Base-by-base conservation (phyloP, 1,139 yeast genomes). In the Kodamaea plutei region DNA sequence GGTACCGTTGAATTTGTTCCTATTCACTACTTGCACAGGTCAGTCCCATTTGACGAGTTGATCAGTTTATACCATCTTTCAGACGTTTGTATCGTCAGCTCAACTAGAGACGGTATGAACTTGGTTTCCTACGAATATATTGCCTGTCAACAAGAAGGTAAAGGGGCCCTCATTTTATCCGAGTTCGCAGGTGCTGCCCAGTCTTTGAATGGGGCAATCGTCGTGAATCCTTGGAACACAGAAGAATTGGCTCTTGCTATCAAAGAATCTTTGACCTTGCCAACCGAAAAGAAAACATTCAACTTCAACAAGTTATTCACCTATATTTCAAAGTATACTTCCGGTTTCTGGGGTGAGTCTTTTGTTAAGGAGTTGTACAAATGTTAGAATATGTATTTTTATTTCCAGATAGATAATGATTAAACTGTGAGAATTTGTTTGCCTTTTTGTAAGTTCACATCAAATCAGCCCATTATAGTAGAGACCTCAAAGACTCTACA, bases 151-250 rank as follows among this genome's bases (percentile, higher is more conserved):
- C 76, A 84, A 45, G 80, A 80, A 29, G 79, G 79, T 37, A 82
- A 87, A 42, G 99, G 99, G 6, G 78, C 87, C 3, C 68, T 91
- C 44, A 83, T 91, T 29, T 61, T 91, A 39, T 81, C 94, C 28
- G 99, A 91, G 58, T 91, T 91, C 62, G 94, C 98, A 0, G 99
- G 99, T 28, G 98, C 98, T n/a, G 97, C 98, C 1, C 99, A 91
- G 60, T 82, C 94, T 1, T 66, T 91, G 41, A 91, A 91, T 52
- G 98, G 99, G 15, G 88, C 96, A 1, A 58, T 91, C 14, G 79
- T 91, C 39, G 95, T 91, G 19, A 91, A 91, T 52, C 99, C 99
- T 3, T 91, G 99, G 99, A 91, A 89, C 56, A 89, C 91, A 11
- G 98, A 93, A 47, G 98, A 93, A 47, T 61, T 91, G 50, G 78